Percentiles rank a stretch among this genome's conserved stretches.
Evolutionary conservation across 2,329 filamentous ascomycete genomes (phyloP).

Genomic region (Pestalotiopsis sp.): DNA sequence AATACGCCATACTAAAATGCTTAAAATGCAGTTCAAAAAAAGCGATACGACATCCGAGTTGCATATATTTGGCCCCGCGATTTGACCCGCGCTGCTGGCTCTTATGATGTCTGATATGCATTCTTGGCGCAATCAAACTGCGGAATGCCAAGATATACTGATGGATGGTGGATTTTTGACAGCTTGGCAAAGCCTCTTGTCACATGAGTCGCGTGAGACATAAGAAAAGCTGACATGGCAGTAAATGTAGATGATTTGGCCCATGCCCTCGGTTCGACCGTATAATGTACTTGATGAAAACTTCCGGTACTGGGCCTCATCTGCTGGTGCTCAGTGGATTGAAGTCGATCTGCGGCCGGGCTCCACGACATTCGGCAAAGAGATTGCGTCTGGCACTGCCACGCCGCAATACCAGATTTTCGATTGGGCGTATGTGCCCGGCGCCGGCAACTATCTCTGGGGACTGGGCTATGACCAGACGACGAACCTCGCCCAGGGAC

Average conservation of each 20-base stretch:
- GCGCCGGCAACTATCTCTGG: not conserved
- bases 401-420: not conserved
- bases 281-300: not conserved
- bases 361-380: not conserved
- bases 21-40: too few relatives aligned
- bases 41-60: too few relatives aligned
- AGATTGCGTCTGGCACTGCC: not conserved
- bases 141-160: not conserved
- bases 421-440: slow-evolving; percentile 1
- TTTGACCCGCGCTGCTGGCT: too few relatives aligned
- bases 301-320: not conserved
- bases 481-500: not conserved
- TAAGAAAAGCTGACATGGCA: not conserved
- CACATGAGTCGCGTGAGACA: not conserved
- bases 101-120: too few relatives aligned
- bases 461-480: not conserved
- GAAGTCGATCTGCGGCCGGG: slow-evolving; percentile 1
- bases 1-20: too few relatives aligned
- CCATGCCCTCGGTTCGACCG: not conserved
- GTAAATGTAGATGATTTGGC: not conserved
- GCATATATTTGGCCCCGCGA: too few relatives aligned
- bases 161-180: not conserved
- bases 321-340: not conserved
- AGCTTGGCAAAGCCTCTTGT: not conserved
- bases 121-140: not conserved